These are phyloP conservation scores for Suhomyces panamericanus DNA, from an alignment of 1,139 yeast genomes.

Conservation along the genomic window DNA sequence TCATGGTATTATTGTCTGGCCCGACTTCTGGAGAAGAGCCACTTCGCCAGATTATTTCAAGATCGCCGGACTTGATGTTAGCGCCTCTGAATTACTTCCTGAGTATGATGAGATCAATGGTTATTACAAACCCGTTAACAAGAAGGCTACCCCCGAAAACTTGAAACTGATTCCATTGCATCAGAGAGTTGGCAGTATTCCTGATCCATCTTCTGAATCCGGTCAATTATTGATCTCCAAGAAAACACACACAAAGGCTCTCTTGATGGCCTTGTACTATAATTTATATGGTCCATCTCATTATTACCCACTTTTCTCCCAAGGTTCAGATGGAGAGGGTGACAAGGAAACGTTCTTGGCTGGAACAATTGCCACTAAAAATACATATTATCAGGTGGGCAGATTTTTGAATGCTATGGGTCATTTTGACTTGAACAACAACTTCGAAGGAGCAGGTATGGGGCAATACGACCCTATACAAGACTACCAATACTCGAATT, in stretches of 20 bases:
- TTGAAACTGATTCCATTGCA: conserved; percentile 49
- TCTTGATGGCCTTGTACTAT: conserved; percentile 71
- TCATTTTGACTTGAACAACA: conserved; percentile 39
- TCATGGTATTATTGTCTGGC: conserved; percentile 48
- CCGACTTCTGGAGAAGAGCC: conserved; percentile 50
- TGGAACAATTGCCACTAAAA: conserved; percentile 64
- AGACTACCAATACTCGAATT: conserved; percentile 39
- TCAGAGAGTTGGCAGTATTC: conserved; percentile 68
- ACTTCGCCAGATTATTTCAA: conserved; percentile 44
- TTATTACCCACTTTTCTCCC: conserved; percentile 82
- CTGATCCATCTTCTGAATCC: conserved; percentile 79
- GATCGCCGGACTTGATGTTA: conserved; percentile 35
- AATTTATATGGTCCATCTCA: conserved; percentile 76
- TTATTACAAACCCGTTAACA: conserved; percentile 15
- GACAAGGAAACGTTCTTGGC: conserved; percentile 89
- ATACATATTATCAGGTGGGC: conserved; percentile 69
- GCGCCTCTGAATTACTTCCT: conserved; percentile 29
- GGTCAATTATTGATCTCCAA: conserved; percentile 79
- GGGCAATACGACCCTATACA: conserved; percentile 69
- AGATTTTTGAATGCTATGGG: conserved; percentile 57
- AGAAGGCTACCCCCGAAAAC: conserved; percentile 1
- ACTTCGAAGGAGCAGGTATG: conserved; percentile 67
- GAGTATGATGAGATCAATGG: conserved; percentile 35
- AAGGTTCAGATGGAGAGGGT: conserved; percentile 87
- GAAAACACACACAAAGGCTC: conserved; percentile 59